Conservation (phyloP, 163 green algal genomes). For the Prototheca wickerhamii region DNA sequence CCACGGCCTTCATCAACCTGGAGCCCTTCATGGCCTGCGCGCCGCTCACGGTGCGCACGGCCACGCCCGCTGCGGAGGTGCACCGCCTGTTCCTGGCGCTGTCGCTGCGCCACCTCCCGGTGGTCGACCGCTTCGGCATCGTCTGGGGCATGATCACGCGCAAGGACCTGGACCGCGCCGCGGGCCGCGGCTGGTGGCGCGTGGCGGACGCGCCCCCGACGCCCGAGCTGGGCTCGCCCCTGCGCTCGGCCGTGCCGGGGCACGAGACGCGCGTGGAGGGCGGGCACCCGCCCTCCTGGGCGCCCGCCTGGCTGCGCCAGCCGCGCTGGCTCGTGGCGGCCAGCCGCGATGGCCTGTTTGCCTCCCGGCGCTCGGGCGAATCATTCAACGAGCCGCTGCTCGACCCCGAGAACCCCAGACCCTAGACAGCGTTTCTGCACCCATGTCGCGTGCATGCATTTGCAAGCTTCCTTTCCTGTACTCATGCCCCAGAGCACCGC, state of each 20-base stretch:
- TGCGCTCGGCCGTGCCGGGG: not conserved
- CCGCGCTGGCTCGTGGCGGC: not conserved
- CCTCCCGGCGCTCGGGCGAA: too few species aligned
- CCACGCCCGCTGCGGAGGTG: conserved; percentile 31
- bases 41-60: conserved; percentile 42
- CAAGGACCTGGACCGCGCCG: conserved; percentile 78
- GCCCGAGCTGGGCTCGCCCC: conserved; percentile 1
- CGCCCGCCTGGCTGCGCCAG: not conserved
- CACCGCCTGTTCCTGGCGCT: conserved; percentile 65
- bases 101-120: conserved; percentile 76
- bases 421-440: too few species aligned
- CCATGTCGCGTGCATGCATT: too few species aligned
- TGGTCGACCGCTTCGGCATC: conserved; percentile 59
- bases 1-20: conserved; percentile 55
- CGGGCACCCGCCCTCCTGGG: not conserved
- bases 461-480: too few species aligned
- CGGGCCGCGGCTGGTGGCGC: conserved; percentile 28
- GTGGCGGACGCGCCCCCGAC: conserved; percentile 5
- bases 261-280: not conserved
- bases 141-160: conserved; percentile 85
- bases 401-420: too few species aligned
- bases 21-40: conserved; percentile 49
- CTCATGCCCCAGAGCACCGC: too few species aligned
- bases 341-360: too few species aligned
- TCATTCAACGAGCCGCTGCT: too few species aligned